Conservation (phyloP, 148 eudicot genomes). For the Cornus kousa region DNA sequence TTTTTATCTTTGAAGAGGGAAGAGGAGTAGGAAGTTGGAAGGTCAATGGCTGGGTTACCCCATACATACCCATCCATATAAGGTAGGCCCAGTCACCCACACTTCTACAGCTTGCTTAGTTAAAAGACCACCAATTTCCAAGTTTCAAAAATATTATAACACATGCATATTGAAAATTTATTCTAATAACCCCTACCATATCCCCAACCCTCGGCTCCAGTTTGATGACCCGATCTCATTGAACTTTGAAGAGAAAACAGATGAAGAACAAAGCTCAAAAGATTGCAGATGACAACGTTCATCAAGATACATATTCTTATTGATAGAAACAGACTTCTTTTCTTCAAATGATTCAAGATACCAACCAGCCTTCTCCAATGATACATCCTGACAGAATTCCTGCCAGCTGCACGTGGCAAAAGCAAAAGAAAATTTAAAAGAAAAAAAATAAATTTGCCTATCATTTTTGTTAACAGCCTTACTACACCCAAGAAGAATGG, state of each 20-base stretch:
- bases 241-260: constrained; percentile 30
- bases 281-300: constrained; percentile 4
- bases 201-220: constrained; percentile 22
- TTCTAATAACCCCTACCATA: constrained; percentile 30
- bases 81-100: background rate
- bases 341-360: constrained; percentile 35
- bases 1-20: background rate
- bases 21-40: background rate
- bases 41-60: background rate
- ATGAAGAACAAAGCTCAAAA: constrained; percentile 7
- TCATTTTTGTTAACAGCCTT: background rate
- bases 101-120: background rate
- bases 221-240: constrained; percentile 27
- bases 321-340: constrained; percentile 13
- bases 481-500: background rate
- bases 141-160: background rate
- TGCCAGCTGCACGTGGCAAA: constrained; percentile 60
- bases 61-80: background rate
- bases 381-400: constrained; percentile 73
- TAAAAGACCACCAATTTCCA: too few relatives aligned
- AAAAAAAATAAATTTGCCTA: background rate
- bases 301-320: constrained; percentile 18
- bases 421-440: background rate
- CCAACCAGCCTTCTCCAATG: constrained; percentile 88
- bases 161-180: background rate